Evolutionary conservation across 495 filamentous ascomycete genomes (phyloP).

Genomic region (Aspergillus homomorphus): DNA sequence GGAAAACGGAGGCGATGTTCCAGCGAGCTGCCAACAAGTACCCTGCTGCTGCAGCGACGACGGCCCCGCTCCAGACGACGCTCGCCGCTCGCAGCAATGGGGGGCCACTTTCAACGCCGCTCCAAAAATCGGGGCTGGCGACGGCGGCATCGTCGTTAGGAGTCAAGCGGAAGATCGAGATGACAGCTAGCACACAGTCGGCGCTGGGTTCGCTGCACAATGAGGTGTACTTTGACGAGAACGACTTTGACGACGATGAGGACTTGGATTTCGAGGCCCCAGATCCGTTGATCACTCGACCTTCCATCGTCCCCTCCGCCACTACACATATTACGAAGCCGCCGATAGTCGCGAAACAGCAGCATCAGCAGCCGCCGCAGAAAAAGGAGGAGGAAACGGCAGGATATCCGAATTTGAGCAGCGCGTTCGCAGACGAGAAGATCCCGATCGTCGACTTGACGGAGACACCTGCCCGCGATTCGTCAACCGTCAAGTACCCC

Average conservation of each 20-base stretch:
- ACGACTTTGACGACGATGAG: constrained; percentile 55
- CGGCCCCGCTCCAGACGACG: constrained; percentile 40
- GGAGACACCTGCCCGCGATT: constrained; percentile 10
- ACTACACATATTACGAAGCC: no score
- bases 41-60: constrained; percentile 29
- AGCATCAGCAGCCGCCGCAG: not conserved
- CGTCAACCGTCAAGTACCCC: constrained; percentile 38
- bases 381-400: constrained; percentile 18
- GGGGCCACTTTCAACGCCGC: constrained; percentile 19
- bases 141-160: constrained; percentile 21
- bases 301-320: constrained; percentile 16
- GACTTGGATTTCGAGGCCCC: constrained; percentile 46
- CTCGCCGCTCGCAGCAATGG: constrained; percentile 24
- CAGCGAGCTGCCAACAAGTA: constrained; percentile 44
- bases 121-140: not conserved
- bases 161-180: constrained; percentile 46
- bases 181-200: constrained; percentile 30
- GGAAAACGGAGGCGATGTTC: constrained; percentile 34
- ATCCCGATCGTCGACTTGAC: not conserved
- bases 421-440: constrained; percentile 8
- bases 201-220: constrained; percentile 42
- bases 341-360: not conserved
- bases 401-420: constrained; percentile 24
- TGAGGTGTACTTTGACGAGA: constrained; percentile 52
- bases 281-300: constrained; percentile 27